Percentiles rank a stretch among this genome's conserved stretches.
Evolutionary conservation across 164 flowering plant genomes (phyloP).

Genomic region (Macadamia tetraphylla): DNA sequence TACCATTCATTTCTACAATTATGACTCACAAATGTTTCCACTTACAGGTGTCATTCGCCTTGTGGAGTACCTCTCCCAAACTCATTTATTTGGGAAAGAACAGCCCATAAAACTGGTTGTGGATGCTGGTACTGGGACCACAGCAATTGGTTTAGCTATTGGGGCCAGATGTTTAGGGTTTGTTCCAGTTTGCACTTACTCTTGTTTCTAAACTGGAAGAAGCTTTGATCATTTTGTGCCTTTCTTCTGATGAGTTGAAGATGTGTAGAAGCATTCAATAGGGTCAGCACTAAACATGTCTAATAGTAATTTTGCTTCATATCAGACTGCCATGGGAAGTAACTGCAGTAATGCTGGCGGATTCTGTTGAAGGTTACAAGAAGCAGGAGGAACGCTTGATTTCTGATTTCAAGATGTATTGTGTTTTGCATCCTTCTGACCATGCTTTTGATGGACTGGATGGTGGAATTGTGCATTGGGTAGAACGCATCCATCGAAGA

Average conservation of each 20-base stretch:
- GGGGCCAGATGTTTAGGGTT: conserved; percentile 74
- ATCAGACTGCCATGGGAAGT: conserved; percentile 86
- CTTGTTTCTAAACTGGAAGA: background rate
- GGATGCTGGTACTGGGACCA: conserved; percentile 96
- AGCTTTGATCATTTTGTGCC: background rate
- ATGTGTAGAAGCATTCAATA: background rate
- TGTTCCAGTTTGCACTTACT: conserved; percentile 12
- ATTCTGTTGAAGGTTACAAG: conserved; percentile 62
- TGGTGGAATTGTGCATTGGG: conserved; percentile 66
- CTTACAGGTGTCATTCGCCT: conserved; percentile 73
- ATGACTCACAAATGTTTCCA: conserved; percentile 3
- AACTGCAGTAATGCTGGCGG: conserved; percentile 82
- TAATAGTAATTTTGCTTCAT: conserved; percentile 6
- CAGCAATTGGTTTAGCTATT: conserved; percentile 83
- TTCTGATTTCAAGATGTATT: conserved; percentile 50
- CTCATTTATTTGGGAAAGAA: conserved; percentile 61
- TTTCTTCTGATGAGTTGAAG: background rate
- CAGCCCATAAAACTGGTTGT: conserved; percentile 52
- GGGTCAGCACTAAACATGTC: background rate
- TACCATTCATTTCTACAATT: background rate
- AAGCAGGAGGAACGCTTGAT: conserved; percentile 56
- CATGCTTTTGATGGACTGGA: conserved; percentile 20
- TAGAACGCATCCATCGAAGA: conserved; percentile 63
- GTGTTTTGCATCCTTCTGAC: conserved; percentile 18
- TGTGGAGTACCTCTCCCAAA: conserved; percentile 62